Percentiles rank a stretch among this genome's conserved stretches.
Conservation (phyloP, 345 rosid genomes). For the Euclidium syriacum region DNA sequence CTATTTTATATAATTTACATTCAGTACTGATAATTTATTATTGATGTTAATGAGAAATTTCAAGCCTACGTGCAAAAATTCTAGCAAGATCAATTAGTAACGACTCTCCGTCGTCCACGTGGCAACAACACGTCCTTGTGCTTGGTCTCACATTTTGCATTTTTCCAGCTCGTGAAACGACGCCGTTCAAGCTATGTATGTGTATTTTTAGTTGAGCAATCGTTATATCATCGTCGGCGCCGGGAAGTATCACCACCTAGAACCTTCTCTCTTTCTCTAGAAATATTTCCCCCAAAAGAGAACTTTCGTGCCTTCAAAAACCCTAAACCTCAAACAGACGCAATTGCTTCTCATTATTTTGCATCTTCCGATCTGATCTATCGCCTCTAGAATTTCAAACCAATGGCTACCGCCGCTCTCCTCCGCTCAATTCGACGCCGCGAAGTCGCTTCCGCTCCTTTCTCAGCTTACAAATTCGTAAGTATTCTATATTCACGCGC, state of each 20-base stretch:
- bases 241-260: slow-evolving; percentile 27
- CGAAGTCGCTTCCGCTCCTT: slow-evolving; percentile 48
- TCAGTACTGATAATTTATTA: neutral
- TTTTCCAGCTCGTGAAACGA: neutral
- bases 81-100: no score
- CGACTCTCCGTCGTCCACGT: slow-evolving; percentile 7
- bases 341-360: neutral
- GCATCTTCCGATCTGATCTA: neutral
- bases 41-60: no score
- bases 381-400: neutral
- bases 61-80: neutral
- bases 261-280: slow-evolving; percentile 28
- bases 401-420: slow-evolving; percentile 64
- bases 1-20: neutral
- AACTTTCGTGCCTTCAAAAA: slow-evolving; percentile 24
- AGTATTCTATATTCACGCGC: slow-evolving; percentile 13
- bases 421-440: slow-evolving; percentile 74
- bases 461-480: slow-evolving; percentile 64
- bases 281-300: neutral
- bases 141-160: neutral
- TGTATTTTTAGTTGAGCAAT: neutral
- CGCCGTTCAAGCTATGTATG: neutral
- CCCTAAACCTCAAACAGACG: slow-evolving; percentile 34
- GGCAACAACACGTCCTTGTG: neutral
- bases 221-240: neutral